A percentile compares a stretch with the other conserved stretches of the same genome.
phyloP scores from a whole-genome alignment of 2,329 filamentous ascomycete species.

The Fusarium sp. region DNA sequence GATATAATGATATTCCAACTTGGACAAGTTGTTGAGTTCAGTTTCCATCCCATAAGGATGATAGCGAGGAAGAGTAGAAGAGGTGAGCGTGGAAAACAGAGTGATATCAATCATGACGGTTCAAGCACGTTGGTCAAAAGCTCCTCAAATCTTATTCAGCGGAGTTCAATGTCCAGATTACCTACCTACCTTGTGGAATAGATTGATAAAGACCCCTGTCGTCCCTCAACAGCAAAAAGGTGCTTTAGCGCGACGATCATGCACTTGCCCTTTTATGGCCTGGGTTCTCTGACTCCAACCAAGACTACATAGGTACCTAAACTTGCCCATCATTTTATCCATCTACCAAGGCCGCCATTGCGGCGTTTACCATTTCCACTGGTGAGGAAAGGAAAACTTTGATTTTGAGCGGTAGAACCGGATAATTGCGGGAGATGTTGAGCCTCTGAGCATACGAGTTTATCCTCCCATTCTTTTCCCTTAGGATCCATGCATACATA shows the following conservation, averaged over 20 bases:
- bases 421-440: background rate
- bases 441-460: no score
- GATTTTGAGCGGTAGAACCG: constrained; percentile 5
- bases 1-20: no score
- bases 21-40: no score
- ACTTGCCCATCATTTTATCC: constrained; percentile 24
- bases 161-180: constrained; percentile 3
- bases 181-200: background rate
- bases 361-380: constrained; percentile 23
- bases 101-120: no score
- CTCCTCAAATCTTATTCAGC: background rate
- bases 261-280: constrained; percentile 14
- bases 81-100: no score
- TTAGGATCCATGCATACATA: background rate
- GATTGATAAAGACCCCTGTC: constrained; percentile 41
- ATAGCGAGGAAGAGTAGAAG: no score
- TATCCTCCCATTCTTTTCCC: background rate
- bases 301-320: no score
- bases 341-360: constrained; percentile 4
- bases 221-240: constrained; percentile 5
- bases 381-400: constrained; percentile 2
- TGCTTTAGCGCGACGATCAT: constrained; percentile 32
- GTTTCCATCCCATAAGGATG: no score
- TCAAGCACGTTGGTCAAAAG: no score
- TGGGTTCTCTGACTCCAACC: constrained; percentile 3